Base-by-base conservation (phyloP, 139 green algal genomes). In the Micractinium conductrix region DNA sequence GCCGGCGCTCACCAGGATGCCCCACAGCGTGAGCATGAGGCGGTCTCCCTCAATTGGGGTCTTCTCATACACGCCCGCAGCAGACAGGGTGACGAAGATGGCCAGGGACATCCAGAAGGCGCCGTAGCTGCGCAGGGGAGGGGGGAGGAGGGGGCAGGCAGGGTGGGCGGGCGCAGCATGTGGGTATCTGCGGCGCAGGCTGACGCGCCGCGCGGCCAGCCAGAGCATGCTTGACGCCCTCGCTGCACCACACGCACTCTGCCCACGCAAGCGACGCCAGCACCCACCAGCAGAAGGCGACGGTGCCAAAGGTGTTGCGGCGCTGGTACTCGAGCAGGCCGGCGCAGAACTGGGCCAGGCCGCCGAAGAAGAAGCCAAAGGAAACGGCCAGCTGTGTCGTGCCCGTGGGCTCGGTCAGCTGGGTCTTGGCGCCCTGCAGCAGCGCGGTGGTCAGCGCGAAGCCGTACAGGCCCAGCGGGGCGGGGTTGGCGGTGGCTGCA, bases 311-410 rank as follows among this genome's bases (percentile, higher is more conserved):
- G 6, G 90, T 94, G 85, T 93, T 93, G 71, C 90, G 90, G 12
- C 86, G 83, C 40, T 71, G 43, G 70, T 94, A 90, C 86, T 96
- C 92, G 16, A 94, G 87, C 19, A 94, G 87, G 53, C 93, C 93
- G 43, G 92, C 93, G 14, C 94, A 70, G 38, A 95, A 87, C 87
- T 96, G 93, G 2, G 88, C 90, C 43, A 93, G 75, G 42, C 93
- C 93, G n/a, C 92, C 93, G 40, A 92, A 96, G 71, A 93, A 91
- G 6, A 90, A 43, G 8, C 89, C 93, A 62, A 93, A 96, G 44
- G 53, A 76, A 7, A 92, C 33, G 19, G 44, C 37, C 38, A 42
- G 71, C 48, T 86, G 81, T 6, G 70, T 45, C 44, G 79, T 80
- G 26, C 24, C 55, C 0, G 65, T 88, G 43, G 55, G 53, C 28